A percentile compares a stretch with the other conserved stretches of the same genome.
Conservation (phyloP, 1,284 basidiomycete species). For the Moesziomyces antarcticus region DNA sequence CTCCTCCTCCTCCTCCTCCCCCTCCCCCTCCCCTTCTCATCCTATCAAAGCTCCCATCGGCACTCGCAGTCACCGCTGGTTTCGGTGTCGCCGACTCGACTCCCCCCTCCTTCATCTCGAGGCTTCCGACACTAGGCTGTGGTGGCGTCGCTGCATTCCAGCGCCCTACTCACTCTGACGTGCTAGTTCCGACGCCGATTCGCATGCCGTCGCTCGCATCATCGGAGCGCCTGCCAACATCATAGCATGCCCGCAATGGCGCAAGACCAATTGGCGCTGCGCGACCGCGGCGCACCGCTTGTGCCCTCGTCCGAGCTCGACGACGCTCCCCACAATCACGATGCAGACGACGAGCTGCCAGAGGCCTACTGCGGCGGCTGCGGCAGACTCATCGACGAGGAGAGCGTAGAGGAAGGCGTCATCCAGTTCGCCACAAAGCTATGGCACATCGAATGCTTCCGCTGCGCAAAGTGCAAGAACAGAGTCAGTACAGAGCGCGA, state of each 20-base stretch:
- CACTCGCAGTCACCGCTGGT: slow-evolving; percentile 9
- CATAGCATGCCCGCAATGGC: slow-evolving; percentile 30
- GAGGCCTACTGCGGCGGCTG: slow-evolving; percentile 63
- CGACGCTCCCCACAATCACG: slow-evolving; percentile 13
- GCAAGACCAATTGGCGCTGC: slow-evolving; percentile 14
- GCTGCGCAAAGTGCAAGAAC: slow-evolving; percentile 69
- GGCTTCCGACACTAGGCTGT: not conserved
- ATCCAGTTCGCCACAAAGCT: slow-evolving; percentile 62
- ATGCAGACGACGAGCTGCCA: slow-evolving; percentile 43
- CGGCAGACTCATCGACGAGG: slow-evolving; percentile 54
- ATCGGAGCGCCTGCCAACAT: not conserved
- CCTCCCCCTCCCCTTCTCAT: not conserved
- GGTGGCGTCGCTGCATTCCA: not conserved
- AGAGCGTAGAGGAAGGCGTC: slow-evolving; percentile 56
- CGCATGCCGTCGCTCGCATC: not conserved
- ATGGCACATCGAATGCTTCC: slow-evolving; percentile 62
- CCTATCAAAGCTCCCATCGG: not conserved
- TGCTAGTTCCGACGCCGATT: too few species aligned
- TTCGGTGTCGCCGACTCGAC: slow-evolving; percentile 6
- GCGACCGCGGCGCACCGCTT: slow-evolving; percentile 2
- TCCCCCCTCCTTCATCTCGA: not conserved
- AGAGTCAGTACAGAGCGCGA: slow-evolving; percentile 79
- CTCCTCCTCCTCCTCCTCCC: not conserved
- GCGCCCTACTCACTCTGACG: not conserved
- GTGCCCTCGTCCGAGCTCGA: slow-evolving; percentile 10